Percentiles rank a stretch among this genome's conserved stretches.
Conservation (phyloP, 192 early-diverging fungal species). For the Coemansia sp. region DNA sequence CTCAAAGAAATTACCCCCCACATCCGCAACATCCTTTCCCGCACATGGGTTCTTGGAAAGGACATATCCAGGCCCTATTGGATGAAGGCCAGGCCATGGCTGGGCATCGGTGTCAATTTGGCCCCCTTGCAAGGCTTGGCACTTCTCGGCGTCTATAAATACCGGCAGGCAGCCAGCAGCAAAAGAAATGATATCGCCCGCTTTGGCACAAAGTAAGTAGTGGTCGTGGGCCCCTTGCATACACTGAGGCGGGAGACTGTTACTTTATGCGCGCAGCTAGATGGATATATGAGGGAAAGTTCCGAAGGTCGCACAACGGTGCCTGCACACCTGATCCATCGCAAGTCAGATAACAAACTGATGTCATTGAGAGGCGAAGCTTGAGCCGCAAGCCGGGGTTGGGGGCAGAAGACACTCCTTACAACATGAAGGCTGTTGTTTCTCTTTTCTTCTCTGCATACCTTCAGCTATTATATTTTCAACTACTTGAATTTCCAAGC, state of each 20-base stretch:
- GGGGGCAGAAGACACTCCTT: background rate
- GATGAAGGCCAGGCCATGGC: background rate
- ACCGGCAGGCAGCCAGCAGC: background rate
- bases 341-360: background rate
- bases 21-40: background rate
- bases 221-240: background rate
- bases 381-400: background rate
- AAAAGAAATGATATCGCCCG: background rate
- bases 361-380: background rate
- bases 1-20: background rate
- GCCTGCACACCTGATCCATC: background rate
- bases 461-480: background rate
- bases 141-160: background rate
- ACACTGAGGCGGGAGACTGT: background rate
- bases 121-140: background rate
- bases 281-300: background rate
- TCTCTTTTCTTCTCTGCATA: background rate
- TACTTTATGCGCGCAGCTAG: background rate
- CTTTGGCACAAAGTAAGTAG: background rate
- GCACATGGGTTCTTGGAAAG: background rate
- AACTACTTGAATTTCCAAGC: slow-evolving; percentile 2
- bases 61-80: background rate
- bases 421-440: background rate
- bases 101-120: background rate
- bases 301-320: background rate